Evolutionary conservation across 495 filamentous ascomycete genomes (phyloP), one percentile per base, ranked within the genome.

Genomic region (Annulohypoxylon nitens): DNA sequence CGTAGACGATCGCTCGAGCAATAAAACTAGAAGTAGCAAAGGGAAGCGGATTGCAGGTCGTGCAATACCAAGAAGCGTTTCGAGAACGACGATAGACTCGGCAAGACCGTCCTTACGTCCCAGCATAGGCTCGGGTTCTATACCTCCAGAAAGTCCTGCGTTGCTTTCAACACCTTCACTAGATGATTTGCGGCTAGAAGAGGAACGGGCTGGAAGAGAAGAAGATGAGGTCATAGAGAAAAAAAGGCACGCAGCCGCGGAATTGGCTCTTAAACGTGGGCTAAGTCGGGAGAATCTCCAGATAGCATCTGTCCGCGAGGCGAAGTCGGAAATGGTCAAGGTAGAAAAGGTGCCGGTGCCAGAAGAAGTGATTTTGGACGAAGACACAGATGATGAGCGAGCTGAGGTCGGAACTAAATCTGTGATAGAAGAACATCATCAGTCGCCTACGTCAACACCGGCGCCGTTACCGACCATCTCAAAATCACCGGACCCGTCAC

Each of bases 161-260:
- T 50, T 79, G n/a, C 58, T 64, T 30, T 61, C 75, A 14, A 80
- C 82, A 0, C 86, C 89, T 3, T 91, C 93, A 2, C 83, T 97
- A 25, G 86, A 86, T 11, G 92, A 96, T 71, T 75, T 97, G 25
- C 89, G 91, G 73, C 84, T 86, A 53, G 94, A 98, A 78, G 95
- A 98, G 70, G 88, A 93, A 47, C 86, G 82, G 23, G 81, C 89
- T 0, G 87, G 86, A 68, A 77, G 81, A 41, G 86, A 93, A 78
- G 93, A 98, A 75, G 90, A 94, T 69, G 84, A 85, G 23, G 87
- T 90, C 54, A 82, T 97, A 50, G 86, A 90, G 77, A 86, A 86
- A 61, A 93, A 90, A 78, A 86, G 95, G 53, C 79, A 88, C 62
- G 92, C 90, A 30, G 95, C 95, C 1, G 87, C 87, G 23, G 86